phyloP scores from a whole-genome alignment of 768 basidiomycete genomes.

The Exidia glandulosa region DNA sequence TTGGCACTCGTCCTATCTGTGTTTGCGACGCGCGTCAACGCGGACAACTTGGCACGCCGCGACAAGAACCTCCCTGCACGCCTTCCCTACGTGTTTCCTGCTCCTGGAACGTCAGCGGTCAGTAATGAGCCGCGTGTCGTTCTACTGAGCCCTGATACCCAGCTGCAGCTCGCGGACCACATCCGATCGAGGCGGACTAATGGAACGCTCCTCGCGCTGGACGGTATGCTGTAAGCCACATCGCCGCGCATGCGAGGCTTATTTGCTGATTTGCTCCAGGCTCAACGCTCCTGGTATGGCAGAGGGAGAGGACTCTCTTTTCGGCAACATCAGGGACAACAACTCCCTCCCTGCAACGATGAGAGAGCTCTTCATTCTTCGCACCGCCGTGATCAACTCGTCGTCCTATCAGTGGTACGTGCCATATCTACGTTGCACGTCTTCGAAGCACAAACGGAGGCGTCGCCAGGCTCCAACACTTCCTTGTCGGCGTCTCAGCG shows the following conservation, averaged over 20 bases:
- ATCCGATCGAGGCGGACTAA: background rate
- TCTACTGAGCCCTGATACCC: background rate
- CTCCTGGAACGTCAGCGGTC: background rate
- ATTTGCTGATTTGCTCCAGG: background rate
- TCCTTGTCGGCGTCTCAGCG: slow-evolving; percentile 19
- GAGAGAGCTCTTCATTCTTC: slow-evolving; percentile 16
- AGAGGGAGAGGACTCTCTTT: background rate
- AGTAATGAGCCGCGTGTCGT: background rate
- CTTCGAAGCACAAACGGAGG: too few relatives aligned
- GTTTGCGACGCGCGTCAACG: background rate
- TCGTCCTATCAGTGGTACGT: slow-evolving; percentile 12
- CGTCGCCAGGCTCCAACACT: slow-evolving; percentile 20
- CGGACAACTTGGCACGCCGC: background rate
- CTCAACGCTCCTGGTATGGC: background rate
- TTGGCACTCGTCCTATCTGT: background rate
- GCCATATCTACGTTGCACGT: background rate
- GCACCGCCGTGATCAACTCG: slow-evolving; percentile 16
- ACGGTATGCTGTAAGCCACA: background rate
- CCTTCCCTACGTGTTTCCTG: background rate
- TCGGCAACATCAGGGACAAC: background rate
- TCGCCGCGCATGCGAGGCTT: too few relatives aligned
- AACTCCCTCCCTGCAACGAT: background rate
- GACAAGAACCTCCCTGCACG: background rate
- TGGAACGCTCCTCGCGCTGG: background rate
- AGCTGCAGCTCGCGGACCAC: background rate